Conservation (phyloP, 1,284 basidiomycete species). For the Melampsora allii-populina region DNA sequence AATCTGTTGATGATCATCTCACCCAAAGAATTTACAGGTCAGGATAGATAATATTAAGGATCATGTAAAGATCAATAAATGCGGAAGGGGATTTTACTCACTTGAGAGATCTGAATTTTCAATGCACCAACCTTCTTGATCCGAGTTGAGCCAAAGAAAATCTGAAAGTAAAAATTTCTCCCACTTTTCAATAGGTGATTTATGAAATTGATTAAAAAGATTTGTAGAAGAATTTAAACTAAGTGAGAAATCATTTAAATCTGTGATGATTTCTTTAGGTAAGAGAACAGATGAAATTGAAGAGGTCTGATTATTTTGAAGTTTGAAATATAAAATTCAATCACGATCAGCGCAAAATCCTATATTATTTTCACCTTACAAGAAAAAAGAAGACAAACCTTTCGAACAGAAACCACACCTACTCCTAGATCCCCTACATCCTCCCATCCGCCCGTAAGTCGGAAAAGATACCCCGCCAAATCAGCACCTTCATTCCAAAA, state of each 20-base stretch:
- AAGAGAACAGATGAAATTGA: constrained; percentile 1
- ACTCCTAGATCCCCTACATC: background rate
- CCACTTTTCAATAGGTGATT: background rate
- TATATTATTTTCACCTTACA: background rate
- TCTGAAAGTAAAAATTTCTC: background rate
- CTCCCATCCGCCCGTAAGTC: background rate
- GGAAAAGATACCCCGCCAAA: background rate
- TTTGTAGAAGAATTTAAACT: background rate
- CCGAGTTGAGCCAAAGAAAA: background rate
- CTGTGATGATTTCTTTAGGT: background rate
- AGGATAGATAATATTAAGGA: too few relatives aligned
- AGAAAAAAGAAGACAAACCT: background rate
- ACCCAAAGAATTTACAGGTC: too few relatives aligned
- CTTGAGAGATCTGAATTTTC: background rate
- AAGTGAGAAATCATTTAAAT: constrained; percentile 3
- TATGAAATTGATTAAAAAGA: background rate
- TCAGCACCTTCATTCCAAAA: constrained; percentile 27
- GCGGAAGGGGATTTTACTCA: background rate
- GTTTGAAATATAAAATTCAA: background rate
- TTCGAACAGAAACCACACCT: background rate
- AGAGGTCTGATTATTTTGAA: background rate
- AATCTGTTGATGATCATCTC: too few relatives aligned
- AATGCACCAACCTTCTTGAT: background rate
- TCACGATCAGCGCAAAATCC: background rate
- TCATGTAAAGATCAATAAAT: too few relatives aligned